Base-by-base conservation (phyloP, 1,139 yeast species). In the Diutina sp. region DNA sequence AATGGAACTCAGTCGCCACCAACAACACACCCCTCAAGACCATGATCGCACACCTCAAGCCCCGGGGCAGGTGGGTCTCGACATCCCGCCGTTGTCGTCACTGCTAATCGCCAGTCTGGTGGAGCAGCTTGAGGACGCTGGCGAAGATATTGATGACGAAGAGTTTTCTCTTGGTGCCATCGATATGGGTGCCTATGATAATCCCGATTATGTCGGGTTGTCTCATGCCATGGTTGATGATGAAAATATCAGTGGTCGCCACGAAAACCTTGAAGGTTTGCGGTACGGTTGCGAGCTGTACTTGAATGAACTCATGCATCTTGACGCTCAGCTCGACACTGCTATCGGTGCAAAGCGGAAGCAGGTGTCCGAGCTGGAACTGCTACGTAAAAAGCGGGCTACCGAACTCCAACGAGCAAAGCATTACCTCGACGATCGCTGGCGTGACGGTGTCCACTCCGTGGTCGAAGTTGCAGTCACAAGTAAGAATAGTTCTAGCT, bases 401-500 rank as follows among this genome's bases (percentile, higher is more conserved):
- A 56, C 64, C 11, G 77, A 71, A 30, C 72, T 66, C 59, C 63
- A 66, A 57, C 76, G 78, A 0, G 73, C 69, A 25, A 63, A 68
- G 54, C 72, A 69, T 56, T 70, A 74, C 59, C 65, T 75, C 55
- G 63, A 67, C 38, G 65, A 65, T 28, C 62, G 72, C 58, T 76
- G 80, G 79, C 69, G 67, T 56, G 76, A 73, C 41, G 77, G 78
- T 3, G 64, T 76, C 41, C 65, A 65, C 56, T 61, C 70, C 6
- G 67, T 72, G 57, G 74, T 76, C 47, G 79, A 74, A 55, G 58
- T 69, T 71, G n/a, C 72, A 72, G 57, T 21, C 25, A 46, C n/a
- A 8, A 56, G 9, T 18, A 30, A n/a, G 41, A n/a, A 25, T 14
- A 30, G 41, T 35, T 35, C 35, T n/a, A 30, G 41, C 52, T 29